Percentiles rank a stretch among this genome's conserved stretches.
Conservation (phyloP, 257 asterid genomes). For the Salvia miltiorrhiza region DNA sequence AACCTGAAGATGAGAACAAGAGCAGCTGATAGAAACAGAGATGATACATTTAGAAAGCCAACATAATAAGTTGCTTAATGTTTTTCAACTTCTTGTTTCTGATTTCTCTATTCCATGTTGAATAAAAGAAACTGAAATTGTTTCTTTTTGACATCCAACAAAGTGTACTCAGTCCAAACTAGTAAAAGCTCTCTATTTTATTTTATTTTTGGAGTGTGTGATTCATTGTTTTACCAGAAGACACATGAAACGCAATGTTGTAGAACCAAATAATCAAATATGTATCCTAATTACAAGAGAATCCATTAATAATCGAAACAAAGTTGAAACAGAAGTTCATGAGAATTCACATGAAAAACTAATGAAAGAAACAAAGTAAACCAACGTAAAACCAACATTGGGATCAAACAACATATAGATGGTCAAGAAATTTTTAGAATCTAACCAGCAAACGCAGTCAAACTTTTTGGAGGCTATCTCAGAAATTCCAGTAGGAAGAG, state of each 20-base stretch:
- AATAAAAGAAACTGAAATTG: neutral
- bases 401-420: neutral
- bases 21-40: neutral
- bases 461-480: neutral
- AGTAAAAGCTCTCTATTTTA: neutral
- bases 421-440: neutral
- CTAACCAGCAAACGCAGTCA: neutral
- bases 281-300: neutral
- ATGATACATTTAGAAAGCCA: neutral
- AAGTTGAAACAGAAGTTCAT: neutral
- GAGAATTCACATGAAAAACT: neutral
- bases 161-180: neutral
- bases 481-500: neutral
- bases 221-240: neutral
- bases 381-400: neutral
- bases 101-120: neutral
- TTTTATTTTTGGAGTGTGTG: neutral
- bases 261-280: neutral
- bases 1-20: slow-evolving; percentile 7
- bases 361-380: neutral
- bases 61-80: neutral
- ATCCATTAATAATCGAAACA: neutral
- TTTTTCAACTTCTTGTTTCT: neutral
- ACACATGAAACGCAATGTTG: neutral
- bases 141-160: neutral